Conservation (phyloP, 805 yeast species). For the Sugiyamaella floridensis region DNA sequence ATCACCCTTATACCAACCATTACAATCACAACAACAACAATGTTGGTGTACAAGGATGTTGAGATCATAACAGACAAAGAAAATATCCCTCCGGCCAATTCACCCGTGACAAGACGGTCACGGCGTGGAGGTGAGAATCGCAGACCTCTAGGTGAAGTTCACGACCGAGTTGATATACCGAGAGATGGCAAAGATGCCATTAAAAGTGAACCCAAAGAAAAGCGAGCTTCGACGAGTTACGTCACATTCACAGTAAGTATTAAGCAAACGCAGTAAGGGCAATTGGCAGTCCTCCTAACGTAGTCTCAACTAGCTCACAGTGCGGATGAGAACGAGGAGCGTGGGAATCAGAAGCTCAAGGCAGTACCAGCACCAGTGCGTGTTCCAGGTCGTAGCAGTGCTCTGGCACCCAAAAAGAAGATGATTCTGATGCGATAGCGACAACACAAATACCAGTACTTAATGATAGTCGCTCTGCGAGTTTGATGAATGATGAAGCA, state of each 20-base stretch:
- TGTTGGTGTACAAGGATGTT: constrained; percentile 1
- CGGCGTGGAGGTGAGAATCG: neutral
- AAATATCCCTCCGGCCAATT: constrained; percentile 19
- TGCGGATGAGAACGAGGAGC: neutral
- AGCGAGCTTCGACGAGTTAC: neutral
- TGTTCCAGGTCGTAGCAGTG: neutral
- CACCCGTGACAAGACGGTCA: constrained; percentile 11
- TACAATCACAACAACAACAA: neutral
- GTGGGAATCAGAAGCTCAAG: neutral
- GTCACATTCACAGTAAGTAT: neutral
- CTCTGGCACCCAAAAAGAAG: constrained; percentile 2
- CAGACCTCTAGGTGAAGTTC: constrained; percentile 6
- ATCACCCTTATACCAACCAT: too few relatives aligned
- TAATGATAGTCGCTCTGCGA: too few relatives aligned
- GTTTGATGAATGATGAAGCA: too few relatives aligned
- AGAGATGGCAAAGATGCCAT: neutral
- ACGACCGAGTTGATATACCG: neutral
- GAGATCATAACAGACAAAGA: constrained; percentile 13
- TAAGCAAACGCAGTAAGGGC: neutral
- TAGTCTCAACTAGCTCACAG: neutral
- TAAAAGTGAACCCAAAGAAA: neutral
- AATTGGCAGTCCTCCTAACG: neutral
- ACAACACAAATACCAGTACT: neutral
- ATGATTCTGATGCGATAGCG: constrained; percentile 10
- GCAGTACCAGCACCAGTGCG: neutral